These are phyloP conservation scores for Aspergillus bertholletiae DNA, from an alignment of 495 filamentous ascomycete genomes.

Conservation along the genomic window DNA sequence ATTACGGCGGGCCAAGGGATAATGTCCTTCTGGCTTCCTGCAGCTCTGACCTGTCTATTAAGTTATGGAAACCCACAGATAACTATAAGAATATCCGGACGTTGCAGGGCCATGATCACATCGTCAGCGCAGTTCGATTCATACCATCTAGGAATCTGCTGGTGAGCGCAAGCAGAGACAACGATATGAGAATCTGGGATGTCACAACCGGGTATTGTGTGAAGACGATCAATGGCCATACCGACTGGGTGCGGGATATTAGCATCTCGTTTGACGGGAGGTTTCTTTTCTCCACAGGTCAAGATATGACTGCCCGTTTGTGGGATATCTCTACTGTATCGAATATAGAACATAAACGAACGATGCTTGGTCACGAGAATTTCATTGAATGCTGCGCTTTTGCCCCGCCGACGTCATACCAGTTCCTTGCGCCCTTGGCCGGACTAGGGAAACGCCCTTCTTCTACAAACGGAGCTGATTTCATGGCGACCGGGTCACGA, in stretches of 20 bases:
- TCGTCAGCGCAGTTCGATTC: slow-evolving; percentile 81
- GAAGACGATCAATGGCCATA: slow-evolving; percentile 76
- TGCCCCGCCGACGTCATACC: slow-evolving; percentile 74
- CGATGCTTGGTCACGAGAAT: slow-evolving; percentile 85
- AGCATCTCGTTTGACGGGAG: slow-evolving; percentile 75
- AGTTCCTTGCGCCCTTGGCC: slow-evolving; percentile 70
- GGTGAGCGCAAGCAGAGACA: slow-evolving; percentile 74
- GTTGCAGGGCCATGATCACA: slow-evolving; percentile 88
- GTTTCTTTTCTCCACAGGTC: slow-evolving; percentile 73
- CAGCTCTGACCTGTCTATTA: slow-evolving; percentile 87
- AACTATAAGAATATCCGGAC: slow-evolving; percentile 96
- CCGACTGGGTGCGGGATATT: slow-evolving; percentile 89
- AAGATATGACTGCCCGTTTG: slow-evolving; percentile 75
- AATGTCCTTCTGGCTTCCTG: slow-evolving; percentile 85
- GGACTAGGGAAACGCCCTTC: slow-evolving; percentile 79
- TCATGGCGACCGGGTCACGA: slow-evolving; percentile 82
- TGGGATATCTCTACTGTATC: slow-evolving; percentile 73
- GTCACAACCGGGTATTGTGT: slow-evolving; percentile 85
- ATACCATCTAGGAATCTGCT: slow-evolving; percentile 86
- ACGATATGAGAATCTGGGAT: slow-evolving; percentile 79
- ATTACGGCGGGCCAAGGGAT: slow-evolving; percentile 84
- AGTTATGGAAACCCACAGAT: slow-evolving; percentile 92
- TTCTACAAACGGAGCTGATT: slow-evolving; percentile 74
- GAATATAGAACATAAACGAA: slow-evolving; percentile 64
- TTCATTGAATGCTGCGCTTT: slow-evolving; percentile 83